Evolutionary conservation across 371 early-diverging fungal genomes (phyloP).

Genomic region (Circinella umbellata): DNA sequence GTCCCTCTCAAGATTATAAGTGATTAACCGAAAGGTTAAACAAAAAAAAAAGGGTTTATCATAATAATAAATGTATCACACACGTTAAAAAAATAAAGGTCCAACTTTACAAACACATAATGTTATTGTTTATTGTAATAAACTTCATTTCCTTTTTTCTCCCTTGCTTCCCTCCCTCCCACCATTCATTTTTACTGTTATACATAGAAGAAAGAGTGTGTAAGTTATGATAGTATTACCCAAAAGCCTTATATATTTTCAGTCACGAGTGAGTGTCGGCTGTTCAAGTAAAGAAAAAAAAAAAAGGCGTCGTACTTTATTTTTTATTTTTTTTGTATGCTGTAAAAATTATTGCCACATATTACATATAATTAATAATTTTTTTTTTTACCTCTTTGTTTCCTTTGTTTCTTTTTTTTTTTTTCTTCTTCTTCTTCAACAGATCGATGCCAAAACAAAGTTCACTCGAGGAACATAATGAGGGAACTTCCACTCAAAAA

Average conservation of each 20-base stretch:
- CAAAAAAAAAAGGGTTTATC: too few species aligned
- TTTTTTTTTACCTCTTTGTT: not conserved
- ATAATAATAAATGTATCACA: too few species aligned
- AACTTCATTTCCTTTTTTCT: too few species aligned
- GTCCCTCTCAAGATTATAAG: too few species aligned
- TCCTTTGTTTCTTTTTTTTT: not conserved
- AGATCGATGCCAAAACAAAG: conserved; percentile 1
- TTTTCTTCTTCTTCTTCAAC: not conserved
- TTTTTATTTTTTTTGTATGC: not conserved
- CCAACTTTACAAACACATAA: too few species aligned
- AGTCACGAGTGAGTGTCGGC: conserved; percentile 2
- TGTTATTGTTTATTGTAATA: too few species aligned
- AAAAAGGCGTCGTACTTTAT: not conserved
- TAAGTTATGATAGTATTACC: too few species aligned
- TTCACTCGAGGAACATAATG: not conserved
- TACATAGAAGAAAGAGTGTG: too few species aligned
- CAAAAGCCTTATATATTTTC: not conserved
- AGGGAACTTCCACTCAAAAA: not conserved
- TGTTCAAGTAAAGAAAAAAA: not conserved
- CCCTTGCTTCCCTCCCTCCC: too few species aligned
- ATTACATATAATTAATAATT: not conserved
- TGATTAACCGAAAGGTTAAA: too few species aligned
- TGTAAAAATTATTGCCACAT: not conserved
- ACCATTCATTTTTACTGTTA: too few species aligned
- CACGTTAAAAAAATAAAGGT: too few species aligned